A percentile compares a stretch with the other conserved stretches of the same genome.
Evolutionary conservation across 352 stramenopile species (phyloP).

Genomic region (Phytopythium chamaehyphon): DNA sequence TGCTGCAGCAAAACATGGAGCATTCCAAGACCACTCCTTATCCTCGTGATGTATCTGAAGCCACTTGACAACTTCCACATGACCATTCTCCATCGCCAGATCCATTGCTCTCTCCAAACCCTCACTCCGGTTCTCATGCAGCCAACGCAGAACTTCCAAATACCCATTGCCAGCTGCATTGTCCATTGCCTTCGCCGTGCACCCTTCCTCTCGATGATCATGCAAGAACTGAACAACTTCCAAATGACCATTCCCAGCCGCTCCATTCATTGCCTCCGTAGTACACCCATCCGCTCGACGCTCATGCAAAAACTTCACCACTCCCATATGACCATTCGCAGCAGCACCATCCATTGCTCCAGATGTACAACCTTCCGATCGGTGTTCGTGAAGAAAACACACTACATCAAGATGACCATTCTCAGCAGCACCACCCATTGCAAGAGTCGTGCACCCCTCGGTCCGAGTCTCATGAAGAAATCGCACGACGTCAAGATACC

Average conservation of each 20-base stretch:
- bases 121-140: slow-evolving; percentile 5
- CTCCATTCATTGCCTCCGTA: slow-evolving; percentile 23
- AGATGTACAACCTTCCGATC: slow-evolving; percentile 19
- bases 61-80: neutral
- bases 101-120: slow-evolving; percentile 20
- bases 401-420: slow-evolving; percentile 28
- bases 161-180: neutral
- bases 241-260: slow-evolving; percentile 18
- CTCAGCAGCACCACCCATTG: slow-evolving; percentile 21
- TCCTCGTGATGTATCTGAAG: slow-evolving; percentile 12
- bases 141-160: neutral
- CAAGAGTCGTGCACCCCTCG: slow-evolving; percentile 19
- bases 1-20: slow-evolving; percentile 5
- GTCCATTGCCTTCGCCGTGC: slow-evolving; percentile 2
- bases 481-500: slow-evolving; percentile 27
- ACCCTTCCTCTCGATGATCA: neutral
- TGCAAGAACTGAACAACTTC: slow-evolving; percentile 16
- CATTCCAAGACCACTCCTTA: slow-evolving; percentile 4
- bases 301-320: slow-evolving; percentile 30
- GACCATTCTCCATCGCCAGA: neutral
- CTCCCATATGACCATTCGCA: slow-evolving; percentile 15
- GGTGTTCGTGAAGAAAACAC: slow-evolving; percentile 34
- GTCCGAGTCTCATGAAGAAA: slow-evolving; percentile 24
- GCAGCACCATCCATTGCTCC: slow-evolving; percentile 27
- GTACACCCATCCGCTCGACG: slow-evolving; percentile 18